These are phyloP conservation scores for Mortierella sp. DNA, from an alignment of 371 early-diverging fungal species.

Conservation along the genomic window DNA sequence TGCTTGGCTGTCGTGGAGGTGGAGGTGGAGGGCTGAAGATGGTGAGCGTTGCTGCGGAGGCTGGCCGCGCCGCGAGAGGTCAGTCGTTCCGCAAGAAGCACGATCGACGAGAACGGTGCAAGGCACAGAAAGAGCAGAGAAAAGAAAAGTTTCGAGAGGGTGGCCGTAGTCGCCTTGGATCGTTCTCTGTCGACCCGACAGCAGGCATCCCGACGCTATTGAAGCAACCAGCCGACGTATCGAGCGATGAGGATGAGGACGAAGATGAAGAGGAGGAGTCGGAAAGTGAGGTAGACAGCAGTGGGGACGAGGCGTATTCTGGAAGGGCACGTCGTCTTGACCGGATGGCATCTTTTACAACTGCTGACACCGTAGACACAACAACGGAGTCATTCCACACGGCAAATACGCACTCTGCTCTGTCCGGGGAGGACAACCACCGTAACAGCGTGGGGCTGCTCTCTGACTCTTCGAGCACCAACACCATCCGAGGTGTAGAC, in stretches of 20 bases:
- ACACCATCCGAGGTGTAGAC: slow-evolving; percentile 8
- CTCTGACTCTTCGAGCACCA: slow-evolving; percentile 12
- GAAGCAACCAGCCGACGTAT: background rate
- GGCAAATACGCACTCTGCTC: background rate
- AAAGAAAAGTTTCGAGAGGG: slow-evolving; percentile 35
- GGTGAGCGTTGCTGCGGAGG: slow-evolving; percentile 25
- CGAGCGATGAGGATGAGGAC: slow-evolving; percentile 1
- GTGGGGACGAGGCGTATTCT: background rate
- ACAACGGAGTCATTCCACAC: slow-evolving; percentile 9
- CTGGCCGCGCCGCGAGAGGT: background rate
- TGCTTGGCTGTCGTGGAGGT: slow-evolving; percentile 37
- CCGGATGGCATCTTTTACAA: background rate
- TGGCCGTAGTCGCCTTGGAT: slow-evolving; percentile 30
- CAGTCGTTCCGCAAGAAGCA: slow-evolving; percentile 14
- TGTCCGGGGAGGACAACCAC: background rate
- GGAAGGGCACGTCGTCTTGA: background rate
- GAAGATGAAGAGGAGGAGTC: slow-evolving; percentile 2
- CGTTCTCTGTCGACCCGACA: slow-evolving; percentile 29
- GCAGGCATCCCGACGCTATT: slow-evolving; percentile 11
- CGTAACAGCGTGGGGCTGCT: background rate
- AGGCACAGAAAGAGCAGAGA: slow-evolving; percentile 18
- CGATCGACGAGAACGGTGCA: slow-evolving; percentile 22
- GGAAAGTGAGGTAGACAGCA: slow-evolving; percentile 10
- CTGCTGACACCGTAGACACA: background rate
- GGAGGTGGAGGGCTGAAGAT: slow-evolving; percentile 46